These are phyloP conservation scores for Puccinia hordei DNA, from an alignment of 1,284 basidiomycete species.

Conservation along the genomic window DNA sequence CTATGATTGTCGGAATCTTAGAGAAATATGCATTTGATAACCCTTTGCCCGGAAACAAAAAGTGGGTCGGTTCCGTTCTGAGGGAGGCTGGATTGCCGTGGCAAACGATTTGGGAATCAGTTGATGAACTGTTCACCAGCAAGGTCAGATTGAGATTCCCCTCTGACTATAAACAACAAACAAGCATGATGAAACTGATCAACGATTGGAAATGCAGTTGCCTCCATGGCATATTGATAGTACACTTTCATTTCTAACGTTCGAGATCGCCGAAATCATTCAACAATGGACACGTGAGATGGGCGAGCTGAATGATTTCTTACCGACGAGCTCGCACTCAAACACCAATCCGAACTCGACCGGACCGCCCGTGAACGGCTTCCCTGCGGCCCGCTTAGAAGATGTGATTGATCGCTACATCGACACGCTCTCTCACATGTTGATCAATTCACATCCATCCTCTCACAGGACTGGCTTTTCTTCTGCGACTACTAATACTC, in stretches of 20 bases:
- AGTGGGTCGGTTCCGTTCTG: slow-evolving; percentile 78
- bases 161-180: neutral
- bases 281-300: slow-evolving; percentile 36
- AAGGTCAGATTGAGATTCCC: slow-evolving; percentile 64
- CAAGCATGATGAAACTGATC: neutral
- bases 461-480: neutral
- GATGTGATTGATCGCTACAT: slow-evolving; percentile 47
- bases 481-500: neutral
- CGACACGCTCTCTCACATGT: slow-evolving; percentile 29
- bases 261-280: slow-evolving; percentile 36
- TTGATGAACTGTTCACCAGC: slow-evolving; percentile 83
- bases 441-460: slow-evolving; percentile 3
- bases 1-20: slow-evolving; percentile 69
- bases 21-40: slow-evolving; percentile 71
- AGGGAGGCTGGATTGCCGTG: slow-evolving; percentile 75
- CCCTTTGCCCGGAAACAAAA: slow-evolving; percentile 66
- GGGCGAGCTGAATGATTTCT: slow-evolving; percentile 24
- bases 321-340: slow-evolving; percentile 18
- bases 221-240: slow-evolving; percentile 49
- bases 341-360: neutral
- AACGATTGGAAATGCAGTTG: neutral
- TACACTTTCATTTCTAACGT: slow-evolving; percentile 28
- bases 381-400: slow-evolving; percentile 46
- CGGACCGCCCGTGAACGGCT: neutral
- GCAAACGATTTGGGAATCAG: slow-evolving; percentile 76